Evolutionary conservation across 1,139 yeast species (phyloP), one percentile per base, ranked within the genome.

Genomic region (Taiozyma onychis): DNA sequence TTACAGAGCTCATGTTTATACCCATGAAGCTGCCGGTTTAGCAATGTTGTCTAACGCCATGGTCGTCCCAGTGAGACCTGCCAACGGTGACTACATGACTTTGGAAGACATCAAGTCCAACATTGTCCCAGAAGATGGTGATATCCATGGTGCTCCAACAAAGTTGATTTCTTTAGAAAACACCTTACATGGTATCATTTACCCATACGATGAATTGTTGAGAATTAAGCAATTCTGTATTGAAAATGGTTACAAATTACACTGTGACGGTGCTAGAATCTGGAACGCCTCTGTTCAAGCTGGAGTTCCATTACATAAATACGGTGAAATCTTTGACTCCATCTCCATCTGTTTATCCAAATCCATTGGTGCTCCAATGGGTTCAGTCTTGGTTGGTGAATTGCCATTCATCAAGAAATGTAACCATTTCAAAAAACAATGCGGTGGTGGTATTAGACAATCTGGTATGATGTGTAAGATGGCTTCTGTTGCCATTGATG

Each of bases 371-470:
- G 97, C 98, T 1, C 98, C 98, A 52, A 82, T 90, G 63, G 98
- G 98, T 6, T 87, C 96, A 21, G 81, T 91, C 4, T 74, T 91
- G 47, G 97, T 90, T 51, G 95, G 96, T 46, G 73, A 76, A 48
- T 60, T 68, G 21, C 72, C 72, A 50, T 76, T 84, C 58, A 84
- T 90, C 57, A 73, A 75, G 60, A 84, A 82, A 64, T 91, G 95
- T 44, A 84, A 83, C 64, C 96, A 91, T 72, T 86, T 90, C 73
- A 85, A 88, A 63, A 91, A 91, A 68, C 97, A 91, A 71, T 83
- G 83, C 63, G 98, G 98, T 62, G 98, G 98, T 60, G 97, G 97
- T 56, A 81, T 91, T 55, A 79, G 98, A 67, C 98, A 91, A 69
- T 77, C 88, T 34, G 98, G 98, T 54, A 73, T 88, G 69, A 75